Percentiles rank a stretch among this genome's conserved stretches.
These are phyloP conservation scores for Toxicodendron radicans DNA, from an alignment of 345 rosid species.

Conservation along the genomic window DNA sequence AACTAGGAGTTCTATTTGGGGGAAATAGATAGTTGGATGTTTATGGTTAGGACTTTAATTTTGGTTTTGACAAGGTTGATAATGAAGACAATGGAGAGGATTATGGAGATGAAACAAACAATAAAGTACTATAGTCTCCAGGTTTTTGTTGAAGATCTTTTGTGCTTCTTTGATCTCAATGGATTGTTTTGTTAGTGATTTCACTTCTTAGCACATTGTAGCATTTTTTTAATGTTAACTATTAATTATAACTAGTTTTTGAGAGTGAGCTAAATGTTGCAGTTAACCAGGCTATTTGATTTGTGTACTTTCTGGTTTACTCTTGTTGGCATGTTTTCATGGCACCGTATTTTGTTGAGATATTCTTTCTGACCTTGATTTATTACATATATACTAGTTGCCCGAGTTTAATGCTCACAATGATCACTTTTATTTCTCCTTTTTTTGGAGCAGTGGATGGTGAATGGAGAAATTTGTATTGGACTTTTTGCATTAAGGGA, in stretches of 20 bases:
- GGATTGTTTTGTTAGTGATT: neutral
- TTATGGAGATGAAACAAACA: neutral
- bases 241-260: neutral
- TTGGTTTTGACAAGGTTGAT: neutral
- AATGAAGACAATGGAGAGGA: neutral
- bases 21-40: neutral
- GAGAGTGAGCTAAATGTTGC: neutral
- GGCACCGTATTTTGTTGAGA: conserved; percentile 11
- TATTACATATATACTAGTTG: neutral
- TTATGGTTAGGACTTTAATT: neutral
- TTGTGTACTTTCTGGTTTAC: neutral
- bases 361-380: neutral
- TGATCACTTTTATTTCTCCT: conserved; percentile 1
- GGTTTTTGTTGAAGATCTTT: neutral
- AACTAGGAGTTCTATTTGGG: neutral
- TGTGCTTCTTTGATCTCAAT: neutral
- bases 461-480: conserved; percentile 97
- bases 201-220: neutral
- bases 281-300: neutral
- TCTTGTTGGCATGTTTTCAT: neutral
- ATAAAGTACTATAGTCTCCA: neutral
- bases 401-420: conserved; percentile 9
- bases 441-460: conserved; percentile 83
- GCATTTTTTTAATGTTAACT: neutral
- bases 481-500: conserved; percentile 90